Conservation (phyloP, 164 flowering plant species). For the Saururus chinensis region DNA sequence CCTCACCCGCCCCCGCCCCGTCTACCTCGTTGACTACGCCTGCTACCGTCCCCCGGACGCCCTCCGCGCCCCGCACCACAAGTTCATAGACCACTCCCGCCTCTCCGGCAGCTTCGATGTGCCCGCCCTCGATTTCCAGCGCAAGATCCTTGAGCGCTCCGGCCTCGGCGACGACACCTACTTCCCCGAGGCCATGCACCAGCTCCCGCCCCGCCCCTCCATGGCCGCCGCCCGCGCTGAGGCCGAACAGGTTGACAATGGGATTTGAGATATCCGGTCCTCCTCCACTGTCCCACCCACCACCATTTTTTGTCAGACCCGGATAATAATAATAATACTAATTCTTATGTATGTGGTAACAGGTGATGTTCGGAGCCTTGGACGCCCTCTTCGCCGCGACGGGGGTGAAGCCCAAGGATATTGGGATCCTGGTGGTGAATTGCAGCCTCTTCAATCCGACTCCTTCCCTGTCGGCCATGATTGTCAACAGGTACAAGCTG, state of each 20-base stretch:
- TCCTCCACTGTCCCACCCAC: too few relatives aligned
- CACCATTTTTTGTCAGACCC: too few relatives aligned
- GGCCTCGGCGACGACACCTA: conserved; percentile 20
- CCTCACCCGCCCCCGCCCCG: conserved; percentile 31
- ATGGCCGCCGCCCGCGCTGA: conserved; percentile 12
- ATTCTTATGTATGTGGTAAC: too few relatives aligned
- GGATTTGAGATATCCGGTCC: too few relatives aligned
- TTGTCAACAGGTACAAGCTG: conserved; percentile 61
- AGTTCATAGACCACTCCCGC: conserved; percentile 13
- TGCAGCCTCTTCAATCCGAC: conserved; percentile 76
- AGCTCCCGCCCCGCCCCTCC: conserved; percentile 12
- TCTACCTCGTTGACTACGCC: conserved; percentile 28
- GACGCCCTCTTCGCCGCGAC: conserved; percentile 49
- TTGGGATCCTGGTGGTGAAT: conserved; percentile 71
- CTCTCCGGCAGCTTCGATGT: conserved; percentile 10
- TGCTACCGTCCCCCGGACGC: conserved; percentile 24
- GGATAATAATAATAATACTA: too few relatives aligned
- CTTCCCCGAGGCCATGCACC: conserved; percentile 12
- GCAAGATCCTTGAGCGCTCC: conserved; percentile 16
- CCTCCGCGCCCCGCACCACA: conserved; percentile 9
- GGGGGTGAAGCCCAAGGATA: conserved; percentile 47
- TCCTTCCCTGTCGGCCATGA: conserved; percentile 73
- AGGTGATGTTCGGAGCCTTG: conserved; percentile 68
- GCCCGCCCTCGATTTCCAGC: conserved; percentile 10
- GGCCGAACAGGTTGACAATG: conserved; percentile 3